Base-by-base conservation (phyloP, 2,329 filamentous ascomycete genomes). In the Cladosporium velox region DNA sequence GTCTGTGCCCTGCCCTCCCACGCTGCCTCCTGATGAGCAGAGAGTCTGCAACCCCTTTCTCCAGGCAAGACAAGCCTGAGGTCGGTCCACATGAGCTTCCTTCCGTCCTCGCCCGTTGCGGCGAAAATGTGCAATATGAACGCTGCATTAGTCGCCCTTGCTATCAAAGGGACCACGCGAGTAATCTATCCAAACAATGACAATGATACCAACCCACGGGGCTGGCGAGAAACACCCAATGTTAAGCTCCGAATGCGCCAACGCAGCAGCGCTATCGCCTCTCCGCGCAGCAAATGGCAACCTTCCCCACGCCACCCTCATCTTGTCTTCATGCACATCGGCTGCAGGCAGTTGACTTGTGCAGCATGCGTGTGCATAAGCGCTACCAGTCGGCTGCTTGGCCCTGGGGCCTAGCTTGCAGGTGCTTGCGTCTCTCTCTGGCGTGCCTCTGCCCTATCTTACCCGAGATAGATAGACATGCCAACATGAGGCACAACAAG, bases 281-380 rank as follows among this genome's bases (percentile, higher is more conserved):
- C 15, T 44, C 28, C 60, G 30, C 21, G 51, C 51, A 64, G 61
- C 61, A 55, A 64, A 64, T 64, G 51, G 35, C 38, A 49, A 24
- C 61, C 41, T 64, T 55, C 61, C 61, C 61, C 61, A 64, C 61
- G 61, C 61, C 51, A 64, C 61, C 61, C 59, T 61, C 59, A 51
- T 54, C 30, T 15, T 26, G 34, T 64, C 51, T 57, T 55, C 49
- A 64, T 64, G 60, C 60, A 54, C 60, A 21, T 28, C 47, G 47
- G 60, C 60, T 63, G 60, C 60, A 63, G 60, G 47, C 60, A 54
- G 47, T 51, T 34, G 59, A 32, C 57, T 59, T 59, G 57, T 59
- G 59, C 59, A 51, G 59, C 59, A 41, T 51, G 28, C 26, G 18
- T 21, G n/a, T 54, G 59, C 59, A 64, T 47, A 64, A 64, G 60